Base-by-base conservation (phyloP, 345 rosid genomes). In the Angophora floribunda region DNA sequence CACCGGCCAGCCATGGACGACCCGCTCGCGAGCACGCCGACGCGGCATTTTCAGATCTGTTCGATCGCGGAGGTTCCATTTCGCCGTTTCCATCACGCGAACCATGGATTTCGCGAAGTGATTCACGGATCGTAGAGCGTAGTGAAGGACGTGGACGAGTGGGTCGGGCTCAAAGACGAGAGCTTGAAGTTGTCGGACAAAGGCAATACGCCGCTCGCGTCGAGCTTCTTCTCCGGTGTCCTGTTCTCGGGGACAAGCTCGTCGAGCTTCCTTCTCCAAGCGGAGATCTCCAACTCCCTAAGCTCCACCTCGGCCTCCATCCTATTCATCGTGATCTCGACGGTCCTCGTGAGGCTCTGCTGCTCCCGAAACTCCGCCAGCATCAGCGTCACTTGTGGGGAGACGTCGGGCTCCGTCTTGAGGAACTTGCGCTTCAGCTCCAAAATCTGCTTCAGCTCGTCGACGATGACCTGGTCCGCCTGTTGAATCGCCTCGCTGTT, bases 351-450 rank as follows among this genome's bases (percentile, higher is more conserved):
- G 90, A 97, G 89, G 87, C 98, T 93, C 94, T 97, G 99, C 86
- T 97, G 99, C 85, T 97, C 99, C 19, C 95, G 99, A 89, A 97
- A 93, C 94, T 97, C 99, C 3, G 99, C 98, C 1, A 97, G 91
- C 97, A 97, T 96, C 78, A 95, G 52, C 13, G 99, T 95, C 13
- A 97, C 98, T 19, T 96, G 99, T 1, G 99, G 98, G 0, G 98
- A 96, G 9, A 96, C 92, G 88, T 96, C 95, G 86, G 96, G 93
- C 21, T 96, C 96, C 9, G 93, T 95, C 90, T 93, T 95, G 9
- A 94, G 65, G 80, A 96, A 96, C 88, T 90, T 91, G 44, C 96
- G 93, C 87, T 96, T 97, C 14, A 97, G 91, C 59, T 96, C 97
- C 5, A 99, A 97, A 3, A 97, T 90, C 7, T 91, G 89, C 51